Conservation (phyloP, 2,329 filamentous ascomycete species). For the Capronia coronata region DNA sequence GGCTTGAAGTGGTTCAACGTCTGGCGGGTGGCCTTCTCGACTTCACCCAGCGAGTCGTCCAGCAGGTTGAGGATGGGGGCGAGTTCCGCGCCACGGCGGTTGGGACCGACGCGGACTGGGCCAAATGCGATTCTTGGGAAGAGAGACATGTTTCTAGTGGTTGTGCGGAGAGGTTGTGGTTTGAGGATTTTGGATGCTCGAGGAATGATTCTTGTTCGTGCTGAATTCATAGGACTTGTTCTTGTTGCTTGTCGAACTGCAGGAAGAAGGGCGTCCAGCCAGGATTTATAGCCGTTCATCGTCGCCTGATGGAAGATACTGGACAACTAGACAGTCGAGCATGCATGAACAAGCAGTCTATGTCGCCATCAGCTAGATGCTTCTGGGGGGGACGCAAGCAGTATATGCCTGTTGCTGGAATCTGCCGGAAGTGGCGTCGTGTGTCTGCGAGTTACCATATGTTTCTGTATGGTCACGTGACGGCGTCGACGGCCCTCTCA, state of each 20-base stretch:
- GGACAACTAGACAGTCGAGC: conserved; percentile 7
- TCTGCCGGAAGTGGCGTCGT: conserved; percentile 18
- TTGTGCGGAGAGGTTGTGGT: conserved; percentile 9
- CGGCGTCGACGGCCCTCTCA: background rate
- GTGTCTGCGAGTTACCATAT: conserved; percentile 18
- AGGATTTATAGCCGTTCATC: conserved; percentile 22
- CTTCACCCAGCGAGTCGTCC: conserved; percentile 34
- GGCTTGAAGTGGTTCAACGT: conserved; percentile 36
- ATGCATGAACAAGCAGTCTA: conserved; percentile 23
- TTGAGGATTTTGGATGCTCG: conserved; percentile 22
- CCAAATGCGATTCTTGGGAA: conserved; percentile 32
- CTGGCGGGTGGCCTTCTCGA: conserved; percentile 23
- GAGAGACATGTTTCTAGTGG: conserved; percentile 35
- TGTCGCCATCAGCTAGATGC: conserved; percentile 18
- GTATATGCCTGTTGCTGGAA: conserved; percentile 16
- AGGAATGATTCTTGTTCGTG: conserved; percentile 19
- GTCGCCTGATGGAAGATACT: conserved; percentile 20
- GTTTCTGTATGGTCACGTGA: conserved; percentile 21
- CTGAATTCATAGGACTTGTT: conserved; percentile 28
- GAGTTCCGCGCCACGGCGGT: conserved; percentile 34
- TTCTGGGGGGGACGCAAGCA: conserved; percentile 22
- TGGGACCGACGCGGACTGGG: conserved; percentile 23
- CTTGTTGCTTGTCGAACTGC: conserved; percentile 19
- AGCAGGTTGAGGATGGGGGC: conserved; percentile 43
- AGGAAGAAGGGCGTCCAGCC: conserved; percentile 9